A percentile compares a stretch with the other conserved stretches of the same genome.
Conservation (phyloP, 805 yeast species). For the Cyberlindnera mycetangii region DNA sequence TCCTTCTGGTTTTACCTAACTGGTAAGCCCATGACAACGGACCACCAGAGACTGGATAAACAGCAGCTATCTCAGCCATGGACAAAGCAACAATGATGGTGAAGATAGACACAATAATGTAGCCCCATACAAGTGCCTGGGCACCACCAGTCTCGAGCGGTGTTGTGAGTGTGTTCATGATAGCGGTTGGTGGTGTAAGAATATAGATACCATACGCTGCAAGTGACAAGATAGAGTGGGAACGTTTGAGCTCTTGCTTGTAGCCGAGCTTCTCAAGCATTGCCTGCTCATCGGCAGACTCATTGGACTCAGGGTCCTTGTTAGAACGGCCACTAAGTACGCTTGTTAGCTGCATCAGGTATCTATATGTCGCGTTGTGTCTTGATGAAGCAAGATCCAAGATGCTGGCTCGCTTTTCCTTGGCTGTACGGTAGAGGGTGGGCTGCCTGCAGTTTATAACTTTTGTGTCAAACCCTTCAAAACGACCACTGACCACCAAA, state of each 20-base stretch:
- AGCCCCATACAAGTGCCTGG: slow-evolving; percentile 29
- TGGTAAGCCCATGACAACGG: slow-evolving; percentile 35
- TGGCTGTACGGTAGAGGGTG: neutral
- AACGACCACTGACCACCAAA: neutral
- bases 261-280: slow-evolving; percentile 25
- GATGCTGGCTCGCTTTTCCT: neutral
- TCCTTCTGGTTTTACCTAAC: slow-evolving; percentile 26
- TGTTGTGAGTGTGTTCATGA: slow-evolving; percentile 25
- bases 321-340: slow-evolving; percentile 2
- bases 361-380: neutral
- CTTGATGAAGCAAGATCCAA: neutral
- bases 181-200: slow-evolving; percentile 28
- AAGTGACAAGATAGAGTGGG: slow-evolving; percentile 24
- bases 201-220: slow-evolving; percentile 27
- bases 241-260: slow-evolving; percentile 27
- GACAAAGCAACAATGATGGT: slow-evolving; percentile 26
- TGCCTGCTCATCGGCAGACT: slow-evolving; percentile 11
- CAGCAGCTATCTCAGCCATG: slow-evolving; percentile 34
- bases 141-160: slow-evolving; percentile 28
- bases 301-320: slow-evolving; percentile 14
- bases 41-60: slow-evolving; percentile 34
- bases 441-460: neutral
- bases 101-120: slow-evolving; percentile 26
- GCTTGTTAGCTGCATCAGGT: neutral
- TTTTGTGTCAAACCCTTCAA: slow-evolving; percentile 1